Evolutionary conservation across 75 land plant genomes (phyloP).

Genomic region (Cunninghamia lanceolata): DNA sequence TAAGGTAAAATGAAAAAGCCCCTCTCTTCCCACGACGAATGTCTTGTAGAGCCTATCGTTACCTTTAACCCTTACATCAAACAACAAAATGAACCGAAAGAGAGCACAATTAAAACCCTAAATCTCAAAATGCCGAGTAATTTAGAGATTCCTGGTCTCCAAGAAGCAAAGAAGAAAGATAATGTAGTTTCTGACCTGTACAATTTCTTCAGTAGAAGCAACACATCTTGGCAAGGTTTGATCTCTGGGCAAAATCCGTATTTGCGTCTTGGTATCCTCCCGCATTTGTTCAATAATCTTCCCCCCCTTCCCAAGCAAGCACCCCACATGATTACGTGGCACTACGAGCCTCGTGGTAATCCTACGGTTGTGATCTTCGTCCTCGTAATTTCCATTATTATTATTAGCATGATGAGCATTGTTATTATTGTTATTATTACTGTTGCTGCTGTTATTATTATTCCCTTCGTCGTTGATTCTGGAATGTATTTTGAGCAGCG

Average conservation of each 20-base stretch:
- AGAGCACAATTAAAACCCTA: not conserved
- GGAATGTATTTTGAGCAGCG: constrained; percentile 62
- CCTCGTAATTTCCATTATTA: constrained; percentile 5
- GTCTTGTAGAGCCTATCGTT: not conserved
- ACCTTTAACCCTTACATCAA: not conserved
- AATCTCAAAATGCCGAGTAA: not conserved
- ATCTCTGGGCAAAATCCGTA: constrained; percentile 76
- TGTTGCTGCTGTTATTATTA: not conserved
- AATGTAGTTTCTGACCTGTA: constrained; percentile 51
- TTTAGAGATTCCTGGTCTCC: not conserved
- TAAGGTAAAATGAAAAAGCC: too few species aligned
- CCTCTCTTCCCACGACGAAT: too few species aligned
- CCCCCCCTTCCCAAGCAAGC: constrained; percentile 82
- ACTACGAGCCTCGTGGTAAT: constrained; percentile 71
- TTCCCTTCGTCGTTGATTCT: constrained; percentile 55
- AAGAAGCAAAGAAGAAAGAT: not conserved
- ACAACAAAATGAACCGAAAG: not conserved
- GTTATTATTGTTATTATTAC: constrained; percentile 6
- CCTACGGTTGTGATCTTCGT: constrained; percentile 19
- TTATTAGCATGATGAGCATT: constrained; percentile 20
- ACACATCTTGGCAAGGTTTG: constrained; percentile 64
- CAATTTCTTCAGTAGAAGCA: constrained; percentile 66
- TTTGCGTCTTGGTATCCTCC: constrained; percentile 75
- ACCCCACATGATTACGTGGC: constrained; percentile 69
- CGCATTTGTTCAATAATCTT: constrained; percentile 91